Conservation (phyloP, 2,329 filamentous ascomycete species). For the Fusarium caatingaense region DNA sequence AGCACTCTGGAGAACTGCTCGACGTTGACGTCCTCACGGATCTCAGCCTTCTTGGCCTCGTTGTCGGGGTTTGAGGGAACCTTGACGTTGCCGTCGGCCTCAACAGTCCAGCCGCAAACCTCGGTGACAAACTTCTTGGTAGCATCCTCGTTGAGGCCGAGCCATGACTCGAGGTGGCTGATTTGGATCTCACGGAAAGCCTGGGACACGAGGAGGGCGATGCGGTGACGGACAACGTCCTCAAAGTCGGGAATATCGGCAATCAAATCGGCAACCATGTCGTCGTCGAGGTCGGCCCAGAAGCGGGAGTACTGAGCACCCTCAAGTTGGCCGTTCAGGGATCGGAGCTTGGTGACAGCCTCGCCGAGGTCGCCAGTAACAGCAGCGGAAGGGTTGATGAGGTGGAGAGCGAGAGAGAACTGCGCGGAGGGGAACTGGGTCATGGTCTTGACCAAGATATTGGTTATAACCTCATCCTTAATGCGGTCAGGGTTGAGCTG, state of each 20-base stretch:
- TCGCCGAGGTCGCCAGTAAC: constrained; percentile 81
- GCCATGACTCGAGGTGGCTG: constrained; percentile 77
- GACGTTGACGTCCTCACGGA: constrained; percentile 93
- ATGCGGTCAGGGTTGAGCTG: constrained; percentile 99
- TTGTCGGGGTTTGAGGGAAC: constrained; percentile 96
- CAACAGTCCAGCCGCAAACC: constrained; percentile 88
- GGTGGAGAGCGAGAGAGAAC: constrained; percentile 92
- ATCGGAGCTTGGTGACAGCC: constrained; percentile 87
- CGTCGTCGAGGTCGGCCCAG: constrained; percentile 95
- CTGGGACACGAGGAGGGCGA: constrained; percentile 87
- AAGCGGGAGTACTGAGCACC: constrained; percentile 90
- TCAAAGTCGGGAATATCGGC: constrained; percentile 96
- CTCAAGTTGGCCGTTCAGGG: constrained; percentile 87
- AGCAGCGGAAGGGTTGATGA: constrained; percentile 83
- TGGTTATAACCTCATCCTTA: constrained; percentile 97
- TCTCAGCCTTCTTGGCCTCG: constrained; percentile 94
- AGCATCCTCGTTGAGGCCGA: constrained; percentile 75
- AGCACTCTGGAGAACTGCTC: constrained; percentile 86
- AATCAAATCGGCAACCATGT: constrained; percentile 93
- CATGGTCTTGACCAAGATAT: constrained; percentile 97
- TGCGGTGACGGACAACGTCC: constrained; percentile 89
- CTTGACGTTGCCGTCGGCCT: constrained; percentile 72
- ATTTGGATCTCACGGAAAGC: constrained; percentile 79
- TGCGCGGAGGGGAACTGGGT: constrained; percentile 97
- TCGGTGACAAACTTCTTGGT: constrained; percentile 84